Percentiles rank a stretch among this genome's conserved stretches.
phyloP scores from a whole-genome alignment of 441 rosid genomes.

The Brassica hybrid region DNA sequence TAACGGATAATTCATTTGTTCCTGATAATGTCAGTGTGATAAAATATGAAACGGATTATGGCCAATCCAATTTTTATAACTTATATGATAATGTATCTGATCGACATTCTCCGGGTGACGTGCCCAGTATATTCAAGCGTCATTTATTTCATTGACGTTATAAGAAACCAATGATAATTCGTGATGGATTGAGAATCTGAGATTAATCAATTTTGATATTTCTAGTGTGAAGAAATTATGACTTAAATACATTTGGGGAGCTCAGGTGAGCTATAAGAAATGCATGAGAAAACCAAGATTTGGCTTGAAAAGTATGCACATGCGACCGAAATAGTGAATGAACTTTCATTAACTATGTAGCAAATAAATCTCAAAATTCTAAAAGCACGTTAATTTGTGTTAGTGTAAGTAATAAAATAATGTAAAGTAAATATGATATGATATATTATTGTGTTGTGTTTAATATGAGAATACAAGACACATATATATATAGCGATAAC shows the following conservation, averaged over 20 bases:
- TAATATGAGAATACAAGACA: too few relatives aligned
- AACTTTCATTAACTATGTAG: background rate
- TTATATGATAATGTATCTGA: background rate
- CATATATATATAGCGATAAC: too few relatives aligned
- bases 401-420: background rate
- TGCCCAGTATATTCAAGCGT: background rate
- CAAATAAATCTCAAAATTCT: background rate
- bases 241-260: background rate
- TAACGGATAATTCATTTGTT: background rate
- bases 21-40: background rate
- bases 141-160: constrained; percentile 21
- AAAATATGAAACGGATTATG: background rate
- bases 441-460: too few relatives aligned
- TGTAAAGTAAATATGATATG: too few relatives aligned
- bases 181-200: background rate
- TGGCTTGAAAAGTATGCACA: background rate
- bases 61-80: background rate
- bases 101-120: constrained; percentile 4
- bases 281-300: background rate
- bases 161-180: constrained; percentile 11
- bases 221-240: background rate
- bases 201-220: background rate
- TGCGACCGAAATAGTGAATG: background rate
- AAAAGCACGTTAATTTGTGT: background rate
- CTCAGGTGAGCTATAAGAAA: background rate